Base-by-base conservation (phyloP, 2,329 filamentous ascomycete species). In the Botrytis tulipae region DNA sequence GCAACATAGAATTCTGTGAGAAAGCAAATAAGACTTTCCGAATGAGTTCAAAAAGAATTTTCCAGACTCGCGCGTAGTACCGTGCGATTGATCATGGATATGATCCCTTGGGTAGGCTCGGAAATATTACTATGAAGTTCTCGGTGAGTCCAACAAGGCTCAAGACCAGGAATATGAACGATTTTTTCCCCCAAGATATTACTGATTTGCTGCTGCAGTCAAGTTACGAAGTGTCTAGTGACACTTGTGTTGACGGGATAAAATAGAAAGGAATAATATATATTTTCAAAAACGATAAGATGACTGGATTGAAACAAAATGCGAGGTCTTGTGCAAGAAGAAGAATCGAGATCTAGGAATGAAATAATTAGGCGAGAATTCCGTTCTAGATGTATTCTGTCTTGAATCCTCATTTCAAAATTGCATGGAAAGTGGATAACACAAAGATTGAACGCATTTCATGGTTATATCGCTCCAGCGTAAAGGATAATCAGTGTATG, bases 1-100 rank as follows among this genome's bases (percentile, higher is more conserved):
- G 22, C 5, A 0, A 22, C 6, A 0, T 9, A n/a, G 48, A 51
- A 1, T 14, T 4, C 12, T 51, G 0, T 4, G 25, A n/a, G 20
- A 10, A 20, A 14, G 48, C 1, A 22, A 51, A n/a, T 10, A 51
- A 51, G 3, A n/a, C 9, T n/a, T 22, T 51, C 22, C 22, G 48
- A 14, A 51, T 14, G 4, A 4, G 12, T n/a, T 12, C 1, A 51
- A 51, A 14, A 51, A 4, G 14, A 12, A 10, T 51, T 22, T 3
- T 4, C 1, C 1, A 14, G 4, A 6, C 48, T n/a, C 48, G 14
- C 4, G 4, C 0, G 22, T 25, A n/a, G n/a, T 22, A n/a, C 48
- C 25, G 1, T 25, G 22, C 3, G 9, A 25, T 9, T 12, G 1
- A 25, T 10, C 22, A 48, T 10, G 5, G 9, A 25, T 25, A 14